Conservation (phyloP, 768 basidiomycete genomes). For the Pholiota molesta region DNA sequence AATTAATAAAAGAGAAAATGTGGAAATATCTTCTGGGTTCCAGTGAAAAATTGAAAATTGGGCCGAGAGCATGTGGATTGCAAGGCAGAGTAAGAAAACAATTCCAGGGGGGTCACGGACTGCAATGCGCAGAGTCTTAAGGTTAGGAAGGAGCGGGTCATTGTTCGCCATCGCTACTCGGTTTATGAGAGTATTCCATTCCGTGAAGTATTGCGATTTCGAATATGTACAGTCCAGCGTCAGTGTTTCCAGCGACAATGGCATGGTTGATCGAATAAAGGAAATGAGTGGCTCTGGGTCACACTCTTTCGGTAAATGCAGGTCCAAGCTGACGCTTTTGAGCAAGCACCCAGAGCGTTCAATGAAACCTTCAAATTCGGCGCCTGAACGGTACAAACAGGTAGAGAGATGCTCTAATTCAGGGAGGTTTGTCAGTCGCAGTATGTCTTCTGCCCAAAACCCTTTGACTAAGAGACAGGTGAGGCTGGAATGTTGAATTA, state of each 20-base stretch:
- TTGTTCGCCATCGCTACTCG: neutral
- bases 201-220: neutral
- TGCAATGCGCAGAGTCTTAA: too few species aligned
- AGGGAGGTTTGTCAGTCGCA: neutral
- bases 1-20: too few species aligned
- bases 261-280: neutral
- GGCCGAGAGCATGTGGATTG: too few species aligned
- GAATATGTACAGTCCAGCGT: neutral
- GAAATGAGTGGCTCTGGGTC: neutral
- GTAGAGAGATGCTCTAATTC: neutral
- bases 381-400: neutral
- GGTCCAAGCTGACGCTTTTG: neutral
- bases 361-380: neutral
- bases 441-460: too few species aligned
- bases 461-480: too few species aligned
- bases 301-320: neutral
- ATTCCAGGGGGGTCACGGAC: too few species aligned
- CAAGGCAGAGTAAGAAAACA: too few species aligned
- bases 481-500: too few species aligned
- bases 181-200: neutral
- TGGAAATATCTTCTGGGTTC: too few species aligned
- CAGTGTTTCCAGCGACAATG: neutral
- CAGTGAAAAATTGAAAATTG: too few species aligned
- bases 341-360: neutral
- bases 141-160: too few species aligned